These are phyloP conservation scores for Canavalia gladiata DNA, from an alignment of 306 rosid species.

Conservation along the genomic window DNA sequence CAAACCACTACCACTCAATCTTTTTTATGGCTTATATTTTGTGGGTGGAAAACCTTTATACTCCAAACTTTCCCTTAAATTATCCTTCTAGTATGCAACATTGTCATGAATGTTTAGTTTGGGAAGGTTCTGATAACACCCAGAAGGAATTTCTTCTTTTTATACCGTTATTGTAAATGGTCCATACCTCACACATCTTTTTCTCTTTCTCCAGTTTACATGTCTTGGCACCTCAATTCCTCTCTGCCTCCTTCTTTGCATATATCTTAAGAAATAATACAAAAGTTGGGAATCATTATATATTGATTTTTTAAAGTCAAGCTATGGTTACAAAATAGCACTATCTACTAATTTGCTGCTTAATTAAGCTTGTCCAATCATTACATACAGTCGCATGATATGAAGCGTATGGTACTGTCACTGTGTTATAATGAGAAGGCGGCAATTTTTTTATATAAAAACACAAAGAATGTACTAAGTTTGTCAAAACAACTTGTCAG, in stretches of 20 bases:
- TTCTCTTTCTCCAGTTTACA: conserved; percentile 20
- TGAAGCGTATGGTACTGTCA: too few relatives aligned
- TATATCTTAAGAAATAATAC: conserved; percentile 10
- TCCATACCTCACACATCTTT: background rate
- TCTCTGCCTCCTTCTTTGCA: conserved; percentile 27
- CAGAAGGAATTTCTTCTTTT: conserved; percentile 48
- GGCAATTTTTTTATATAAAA: too few relatives aligned
- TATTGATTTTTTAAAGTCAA: too few relatives aligned
- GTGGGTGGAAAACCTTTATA: conserved; percentile 62
- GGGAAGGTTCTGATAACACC: conserved; percentile 52
- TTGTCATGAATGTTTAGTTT: conserved; percentile 34
- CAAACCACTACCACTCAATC: conserved; percentile 41
- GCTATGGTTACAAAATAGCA: too few relatives aligned
- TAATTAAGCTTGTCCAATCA: too few relatives aligned
- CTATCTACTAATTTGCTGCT: too few relatives aligned
- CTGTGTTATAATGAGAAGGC: too few relatives aligned
- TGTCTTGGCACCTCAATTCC: conserved; percentile 35
- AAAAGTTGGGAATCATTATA: conserved; percentile 12
- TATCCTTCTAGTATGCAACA: conserved; percentile 27
- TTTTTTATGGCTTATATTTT: conserved; percentile 31
- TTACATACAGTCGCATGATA: too few relatives aligned
- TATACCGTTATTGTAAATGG: conserved; percentile 47
- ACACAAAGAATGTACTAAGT: too few relatives aligned
- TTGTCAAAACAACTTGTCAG: too few relatives aligned
- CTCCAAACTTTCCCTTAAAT: conserved; percentile 39